Conservation (phyloP, 1,284 basidiomycete species). For the Papiliotrema fonsecae region DNA sequence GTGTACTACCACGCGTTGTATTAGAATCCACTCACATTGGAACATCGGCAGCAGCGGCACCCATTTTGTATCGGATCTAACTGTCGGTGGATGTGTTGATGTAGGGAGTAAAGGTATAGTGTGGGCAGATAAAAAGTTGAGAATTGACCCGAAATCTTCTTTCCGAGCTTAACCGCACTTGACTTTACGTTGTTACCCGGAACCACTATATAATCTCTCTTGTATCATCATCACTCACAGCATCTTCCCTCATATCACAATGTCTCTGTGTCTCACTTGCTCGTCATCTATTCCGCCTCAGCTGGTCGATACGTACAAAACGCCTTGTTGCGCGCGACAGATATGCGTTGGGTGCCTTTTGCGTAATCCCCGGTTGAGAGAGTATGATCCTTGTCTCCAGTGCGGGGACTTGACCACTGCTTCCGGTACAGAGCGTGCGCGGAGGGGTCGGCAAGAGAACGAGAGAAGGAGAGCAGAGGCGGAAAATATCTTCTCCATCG, state of each 20-base stretch:
- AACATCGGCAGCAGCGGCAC: slow-evolving; percentile 14
- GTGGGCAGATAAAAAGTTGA: neutral
- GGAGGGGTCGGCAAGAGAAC: neutral
- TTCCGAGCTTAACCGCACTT: no score
- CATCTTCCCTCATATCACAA: neutral
- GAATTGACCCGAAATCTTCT: no score
- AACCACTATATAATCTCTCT: no score
- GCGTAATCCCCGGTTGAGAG: slow-evolving; percentile 34
- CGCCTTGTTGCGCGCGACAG: slow-evolving; percentile 34
- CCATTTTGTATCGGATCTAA: slow-evolving; percentile 14
- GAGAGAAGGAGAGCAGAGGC: neutral
- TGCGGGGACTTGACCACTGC: slow-evolving; percentile 31
- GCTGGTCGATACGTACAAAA: slow-evolving; percentile 18
- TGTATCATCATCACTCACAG: no score
- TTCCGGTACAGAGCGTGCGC: slow-evolving; percentile 3
- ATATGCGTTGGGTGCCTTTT: slow-evolving; percentile 35
- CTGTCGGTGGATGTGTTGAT: neutral
- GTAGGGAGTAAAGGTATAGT: neutral
- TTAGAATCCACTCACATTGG: slow-evolving; percentile 25
- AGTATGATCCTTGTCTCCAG: slow-evolving; percentile 39
- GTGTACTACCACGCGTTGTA: no score
- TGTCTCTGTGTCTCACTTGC: slow-evolving; percentile 29
- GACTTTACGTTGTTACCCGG: no score
- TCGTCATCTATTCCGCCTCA: no score
- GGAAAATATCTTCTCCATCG: slow-evolving; percentile 9